A percentile compares a stretch with the other conserved stretches of the same genome.
Conservation (phyloP, 352 stramenopile species). For the Phytophthora aleatoria region DNA sequence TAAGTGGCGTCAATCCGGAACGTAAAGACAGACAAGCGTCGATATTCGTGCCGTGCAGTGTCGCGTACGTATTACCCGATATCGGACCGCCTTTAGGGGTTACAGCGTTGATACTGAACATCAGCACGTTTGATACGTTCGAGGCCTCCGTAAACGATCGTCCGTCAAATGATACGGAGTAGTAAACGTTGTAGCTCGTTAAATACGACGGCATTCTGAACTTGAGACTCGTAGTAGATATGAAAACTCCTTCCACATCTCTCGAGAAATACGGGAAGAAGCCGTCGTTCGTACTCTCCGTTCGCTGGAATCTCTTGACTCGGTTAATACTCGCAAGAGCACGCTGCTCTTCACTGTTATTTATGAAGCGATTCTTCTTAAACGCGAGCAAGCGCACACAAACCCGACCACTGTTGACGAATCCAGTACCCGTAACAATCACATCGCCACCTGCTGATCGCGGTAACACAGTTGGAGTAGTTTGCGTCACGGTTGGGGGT, state of each 20-base stretch:
- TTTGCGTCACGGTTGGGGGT: slow-evolving; percentile 44
- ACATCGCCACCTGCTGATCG: slow-evolving; percentile 63
- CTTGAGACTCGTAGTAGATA: slow-evolving; percentile 45
- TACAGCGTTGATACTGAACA: slow-evolving; percentile 62
- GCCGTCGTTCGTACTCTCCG: slow-evolving; percentile 30
- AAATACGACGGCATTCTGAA: slow-evolving; percentile 53
- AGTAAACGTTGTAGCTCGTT: slow-evolving; percentile 67
- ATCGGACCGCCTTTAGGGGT: slow-evolving; percentile 63
- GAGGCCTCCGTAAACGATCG: slow-evolving; percentile 52
- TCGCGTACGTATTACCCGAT: slow-evolving; percentile 74
- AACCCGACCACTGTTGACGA: slow-evolving; percentile 46
- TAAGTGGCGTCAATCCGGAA: slow-evolving; percentile 33
- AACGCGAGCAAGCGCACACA: slow-evolving; percentile 61
- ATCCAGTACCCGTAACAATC: slow-evolving; percentile 43
- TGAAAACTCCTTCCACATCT: slow-evolving; percentile 46
- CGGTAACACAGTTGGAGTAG: slow-evolving; percentile 53
- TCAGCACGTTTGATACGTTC: slow-evolving; percentile 35
- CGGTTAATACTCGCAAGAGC: slow-evolving; percentile 44
- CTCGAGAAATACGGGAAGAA: slow-evolving; percentile 45
- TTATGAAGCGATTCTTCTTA: slow-evolving; percentile 33
- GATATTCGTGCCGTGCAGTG: slow-evolving; percentile 68
- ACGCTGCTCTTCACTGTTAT: slow-evolving; percentile 28
- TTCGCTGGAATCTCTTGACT: slow-evolving; percentile 30
- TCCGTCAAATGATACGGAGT: slow-evolving; percentile 64
- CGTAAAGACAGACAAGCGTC: slow-evolving; percentile 45